Evolutionary conservation across 2,329 filamentous ascomycete species (phyloP), one percentile per base, ranked within the genome.

Genomic region (Ascocoryne sarcoides): DNA sequence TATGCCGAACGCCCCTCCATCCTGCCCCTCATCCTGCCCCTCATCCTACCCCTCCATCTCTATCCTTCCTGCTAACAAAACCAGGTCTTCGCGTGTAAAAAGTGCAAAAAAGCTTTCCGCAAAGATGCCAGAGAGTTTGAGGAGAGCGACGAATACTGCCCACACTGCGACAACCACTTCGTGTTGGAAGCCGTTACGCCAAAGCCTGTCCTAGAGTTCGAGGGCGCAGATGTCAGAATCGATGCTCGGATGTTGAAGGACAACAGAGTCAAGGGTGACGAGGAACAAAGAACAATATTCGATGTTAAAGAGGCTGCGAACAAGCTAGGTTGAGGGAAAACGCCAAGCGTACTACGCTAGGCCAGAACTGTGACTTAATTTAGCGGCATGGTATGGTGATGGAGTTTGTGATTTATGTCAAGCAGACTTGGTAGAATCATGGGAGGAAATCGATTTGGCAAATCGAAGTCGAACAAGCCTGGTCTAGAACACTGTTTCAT

Each of bases 161-260:
- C 92, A 16, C 86, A 95, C 68, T 98, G 92, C 70, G 92, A 98
- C 62, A 98, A 98, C 67, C 93, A 98, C 65, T 98, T 89, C 60
- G 84, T 98, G 29, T 71, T 98, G 49, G 89, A 96, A 4, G 93
- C 92, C 37, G 65, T 83, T 53, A 85, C 82, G 4, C 86, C 92
- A 16, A 84, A 93, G 65, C 76, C 89, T 8, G 75, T 83, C 26
- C 66, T 98, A 37, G 78, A 89, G 51, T 75, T 98, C 37, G 92
- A 98, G 68, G 85, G 90, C 46, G 90, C 93, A 48, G 93, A 98
- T 65, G 80, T 81, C 3, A 73, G 92, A 45, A 74, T 89, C 54
- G 86, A 98, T 64, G 77, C 76, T 56, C 77, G 84, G 67, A 95
- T 98, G 86, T 70, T 98, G 54, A 93, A 82, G 67, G 92, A 98